Conservation (phyloP, 345 rosid genomes). For the Odontarrhena argentea region DNA sequence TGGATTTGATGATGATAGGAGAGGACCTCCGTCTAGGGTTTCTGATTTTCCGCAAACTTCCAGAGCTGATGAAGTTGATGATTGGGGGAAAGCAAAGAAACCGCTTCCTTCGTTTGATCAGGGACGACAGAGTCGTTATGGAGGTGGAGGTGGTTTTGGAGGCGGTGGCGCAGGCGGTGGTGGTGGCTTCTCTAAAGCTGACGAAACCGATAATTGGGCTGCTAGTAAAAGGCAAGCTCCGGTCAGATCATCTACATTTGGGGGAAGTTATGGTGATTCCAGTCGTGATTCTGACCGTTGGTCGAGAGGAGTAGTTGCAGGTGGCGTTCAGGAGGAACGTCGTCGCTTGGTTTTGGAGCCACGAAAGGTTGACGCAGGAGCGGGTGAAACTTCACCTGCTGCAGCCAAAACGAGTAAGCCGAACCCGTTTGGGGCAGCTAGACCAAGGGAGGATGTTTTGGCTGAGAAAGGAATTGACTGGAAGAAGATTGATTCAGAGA, state of each 20-base stretch:
- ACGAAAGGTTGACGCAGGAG: conserved; percentile 52
- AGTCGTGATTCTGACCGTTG: conserved; percentile 69
- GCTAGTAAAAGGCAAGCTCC: conserved; percentile 55
- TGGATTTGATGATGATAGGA: conserved; percentile 79
- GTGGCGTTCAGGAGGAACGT: conserved; percentile 56
- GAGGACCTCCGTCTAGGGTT: conserved; percentile 74
- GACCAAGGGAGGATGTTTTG: conserved; percentile 88
- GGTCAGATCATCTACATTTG: conserved; percentile 58
- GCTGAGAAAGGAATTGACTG: conserved; percentile 97
- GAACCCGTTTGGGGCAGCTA: conserved; percentile 90
- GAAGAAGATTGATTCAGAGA: conserved; percentile 77
- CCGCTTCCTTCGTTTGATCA: conserved; percentile 55
- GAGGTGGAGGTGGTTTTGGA: conserved; percentile 41
- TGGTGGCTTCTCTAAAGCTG: conserved; percentile 73
- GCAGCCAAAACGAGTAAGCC: conserved; percentile 55
- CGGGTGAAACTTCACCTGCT: conserved; percentile 39
- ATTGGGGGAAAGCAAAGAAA: conserved; percentile 78
- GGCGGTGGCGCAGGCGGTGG: conserved; percentile 31
- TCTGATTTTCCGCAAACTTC: conserved; percentile 78
- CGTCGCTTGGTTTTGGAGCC: conserved; percentile 72
- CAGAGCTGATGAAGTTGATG: conserved; percentile 88
- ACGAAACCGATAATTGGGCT: conserved; percentile 83
- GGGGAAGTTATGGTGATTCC: conserved; percentile 67
- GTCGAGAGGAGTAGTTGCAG: conserved; percentile 56
- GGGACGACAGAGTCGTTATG: conserved; percentile 57